phyloP scores from a whole-genome alignment of 768 basidiomycete genomes.

The Hemileccinum rubropunctum region DNA sequence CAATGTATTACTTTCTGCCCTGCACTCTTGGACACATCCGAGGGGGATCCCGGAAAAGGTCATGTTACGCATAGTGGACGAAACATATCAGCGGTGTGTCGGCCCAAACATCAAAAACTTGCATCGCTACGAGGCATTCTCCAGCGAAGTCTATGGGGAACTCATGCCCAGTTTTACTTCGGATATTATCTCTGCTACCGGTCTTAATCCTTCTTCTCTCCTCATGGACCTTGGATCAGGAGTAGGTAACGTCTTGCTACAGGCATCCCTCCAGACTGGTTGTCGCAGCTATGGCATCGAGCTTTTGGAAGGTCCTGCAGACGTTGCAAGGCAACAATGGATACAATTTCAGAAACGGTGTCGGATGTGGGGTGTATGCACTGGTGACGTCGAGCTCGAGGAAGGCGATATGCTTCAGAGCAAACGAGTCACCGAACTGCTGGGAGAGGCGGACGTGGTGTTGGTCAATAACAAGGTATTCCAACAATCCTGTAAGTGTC shows the following conservation, averaged over 20 bases:
- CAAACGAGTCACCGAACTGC: conserved; percentile 60
- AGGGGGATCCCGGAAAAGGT: conserved; percentile 62
- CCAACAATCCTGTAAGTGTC: conserved; percentile 60
- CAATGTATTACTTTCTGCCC: conserved; percentile 48
- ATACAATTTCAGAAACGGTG: conserved; percentile 74
- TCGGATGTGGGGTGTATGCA: conserved; percentile 86
- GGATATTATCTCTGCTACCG: conserved; percentile 50
- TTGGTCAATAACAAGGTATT: conserved; percentile 90
- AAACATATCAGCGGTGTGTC: conserved; percentile 91
- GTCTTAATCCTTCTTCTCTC: conserved; percentile 51
- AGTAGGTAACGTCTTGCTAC: conserved; percentile 81
- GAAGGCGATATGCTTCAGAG: conserved; percentile 85
- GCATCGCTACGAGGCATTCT: conserved; percentile 78
- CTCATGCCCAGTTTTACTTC: conserved; percentile 73
- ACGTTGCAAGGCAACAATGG: conserved; percentile 74
- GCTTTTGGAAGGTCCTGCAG: conserved; percentile 73
- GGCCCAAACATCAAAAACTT: conserved; percentile 85
- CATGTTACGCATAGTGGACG: conserved; percentile 75
- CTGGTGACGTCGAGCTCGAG: conserved; percentile 74
- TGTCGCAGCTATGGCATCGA: conserved; percentile 79
- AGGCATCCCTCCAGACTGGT: conserved; percentile 78
- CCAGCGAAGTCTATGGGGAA: conserved; percentile 87
- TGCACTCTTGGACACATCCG: conserved; percentile 42
- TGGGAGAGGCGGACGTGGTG: conserved; percentile 85
- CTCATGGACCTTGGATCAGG: conserved; percentile 87